These are phyloP conservation scores for Ganoderma meredithae DNA, from an alignment of 1,284 basidiomycete species.

Conservation along the genomic window DNA sequence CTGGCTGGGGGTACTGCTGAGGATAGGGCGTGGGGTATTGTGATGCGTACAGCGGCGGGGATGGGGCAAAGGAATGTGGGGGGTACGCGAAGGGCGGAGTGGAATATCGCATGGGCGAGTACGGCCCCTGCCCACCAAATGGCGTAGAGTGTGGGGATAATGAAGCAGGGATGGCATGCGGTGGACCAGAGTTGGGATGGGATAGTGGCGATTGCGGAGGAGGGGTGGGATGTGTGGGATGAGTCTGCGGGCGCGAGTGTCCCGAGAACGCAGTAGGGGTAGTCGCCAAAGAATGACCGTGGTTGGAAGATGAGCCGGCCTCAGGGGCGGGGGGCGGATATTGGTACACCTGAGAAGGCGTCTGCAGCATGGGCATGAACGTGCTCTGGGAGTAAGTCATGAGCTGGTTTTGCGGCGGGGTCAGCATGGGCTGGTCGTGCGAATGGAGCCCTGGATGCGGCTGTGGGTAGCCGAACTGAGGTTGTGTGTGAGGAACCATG, in stretches of 20 bases:
- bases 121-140: constrained; percentile 45
- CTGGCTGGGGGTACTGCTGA: constrained; percentile 38
- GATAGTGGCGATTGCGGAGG: constrained; percentile 42
- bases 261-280: constrained; percentile 35
- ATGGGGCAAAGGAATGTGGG: constrained; percentile 51
- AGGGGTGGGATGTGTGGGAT: constrained; percentile 42
- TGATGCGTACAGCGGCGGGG: constrained; percentile 47
- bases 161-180: constrained; percentile 16
- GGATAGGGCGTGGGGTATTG: constrained; percentile 48
- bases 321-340: constrained; percentile 44
- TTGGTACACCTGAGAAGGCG: constrained; percentile 37
- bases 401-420: constrained; percentile 39
- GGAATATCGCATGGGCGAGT: constrained; percentile 52
- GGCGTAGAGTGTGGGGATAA: constrained; percentile 39
- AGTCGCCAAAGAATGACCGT: constrained; percentile 38
- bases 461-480: constrained; percentile 48
- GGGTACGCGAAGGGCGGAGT: constrained; percentile 50
- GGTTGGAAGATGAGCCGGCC: constrained; percentile 38
- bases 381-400: constrained; percentile 40
- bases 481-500: constrained; percentile 46
- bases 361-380: constrained; percentile 41
- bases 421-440: constrained; percentile 41
- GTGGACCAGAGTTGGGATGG: constrained; percentile 30
- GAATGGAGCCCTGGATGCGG: constrained; percentile 43
- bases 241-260: constrained; percentile 37